phyloP scores from a whole-genome alignment of 805 yeast genomes.

The Zygotorulaspora danielsina region DNA sequence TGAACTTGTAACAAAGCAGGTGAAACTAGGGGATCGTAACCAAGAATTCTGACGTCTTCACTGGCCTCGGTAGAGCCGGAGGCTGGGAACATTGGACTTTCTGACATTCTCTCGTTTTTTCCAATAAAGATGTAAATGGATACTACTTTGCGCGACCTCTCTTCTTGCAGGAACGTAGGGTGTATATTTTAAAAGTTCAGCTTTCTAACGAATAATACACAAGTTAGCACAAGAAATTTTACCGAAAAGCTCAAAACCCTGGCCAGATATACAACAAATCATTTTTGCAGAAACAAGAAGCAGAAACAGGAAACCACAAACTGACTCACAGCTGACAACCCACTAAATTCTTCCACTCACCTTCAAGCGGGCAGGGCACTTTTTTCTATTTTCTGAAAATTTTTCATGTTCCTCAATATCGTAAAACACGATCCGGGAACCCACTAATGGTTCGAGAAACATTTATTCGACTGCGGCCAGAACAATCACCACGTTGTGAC shows the following conservation, averaged over 20 bases:
- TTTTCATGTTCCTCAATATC: not conserved
- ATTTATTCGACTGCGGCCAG: too few species aligned
- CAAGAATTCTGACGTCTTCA: constrained; percentile 75
- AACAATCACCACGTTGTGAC: too few species aligned
- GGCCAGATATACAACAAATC: not conserved
- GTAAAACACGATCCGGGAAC: not conserved
- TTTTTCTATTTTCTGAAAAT: not conserved
- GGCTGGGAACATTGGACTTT: constrained; percentile 36
- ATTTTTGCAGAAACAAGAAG: not conserved
- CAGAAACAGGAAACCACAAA: not conserved
- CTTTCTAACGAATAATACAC: too few species aligned
- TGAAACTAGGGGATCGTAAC: constrained; percentile 90
- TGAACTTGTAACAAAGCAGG: constrained; percentile 90
- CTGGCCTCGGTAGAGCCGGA: constrained; percentile 49
- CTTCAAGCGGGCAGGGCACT: constrained; percentile 1
- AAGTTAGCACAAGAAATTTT: too few species aligned
- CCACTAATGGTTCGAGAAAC: constrained; percentile 1
- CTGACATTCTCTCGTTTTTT: constrained; percentile 10
- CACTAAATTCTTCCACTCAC: constrained; percentile 1
- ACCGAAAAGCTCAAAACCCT: too few species aligned
- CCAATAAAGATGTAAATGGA: not conserved
- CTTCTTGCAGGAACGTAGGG: not conserved
- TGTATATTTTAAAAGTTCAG: too few species aligned
- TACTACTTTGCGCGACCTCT: not conserved
- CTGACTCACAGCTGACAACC: constrained; percentile 1